Evolutionary conservation across 805 yeast species (phyloP).

Genomic region (Candida sanyiensis): DNA sequence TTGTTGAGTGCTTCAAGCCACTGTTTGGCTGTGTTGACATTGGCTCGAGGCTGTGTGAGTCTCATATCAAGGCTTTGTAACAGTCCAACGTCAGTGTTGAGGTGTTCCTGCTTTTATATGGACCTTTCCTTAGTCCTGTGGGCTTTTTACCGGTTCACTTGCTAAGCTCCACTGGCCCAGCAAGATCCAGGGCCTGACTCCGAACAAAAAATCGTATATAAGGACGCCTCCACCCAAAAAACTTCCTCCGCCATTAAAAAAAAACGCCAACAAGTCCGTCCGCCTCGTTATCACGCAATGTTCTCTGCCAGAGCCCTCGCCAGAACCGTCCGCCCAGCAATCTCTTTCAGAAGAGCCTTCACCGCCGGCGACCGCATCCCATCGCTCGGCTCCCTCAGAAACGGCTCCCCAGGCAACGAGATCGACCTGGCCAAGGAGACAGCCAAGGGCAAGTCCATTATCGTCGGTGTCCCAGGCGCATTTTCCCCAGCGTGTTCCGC

Average conservation of each 20-base stretch:
- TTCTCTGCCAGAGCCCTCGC: background rate
- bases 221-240: background rate
- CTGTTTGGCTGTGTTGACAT: slow-evolving; percentile 25
- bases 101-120: too few relatives aligned
- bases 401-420: slow-evolving; percentile 59
- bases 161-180: too few relatives aligned
- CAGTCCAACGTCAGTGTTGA: too few relatives aligned
- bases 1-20: slow-evolving; percentile 36
- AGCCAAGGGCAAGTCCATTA: slow-evolving; percentile 43
- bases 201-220: background rate
- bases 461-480: slow-evolving; percentile 70
- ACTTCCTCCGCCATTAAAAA: background rate
- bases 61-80: background rate
- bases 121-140: too few relatives aligned
- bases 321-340: slow-evolving; percentile 16
- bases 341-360: slow-evolving; percentile 28
- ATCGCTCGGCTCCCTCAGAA: slow-evolving; percentile 43
- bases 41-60: background rate
- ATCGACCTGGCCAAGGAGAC: slow-evolving; percentile 49
- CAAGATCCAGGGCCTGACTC: too few relatives aligned
- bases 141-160: too few relatives aligned
- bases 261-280: too few relatives aligned
- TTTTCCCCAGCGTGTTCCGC: slow-evolving; percentile 77
- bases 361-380: slow-evolving; percentile 61
- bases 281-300: too few relatives aligned